Base-by-base conservation (phyloP, 805 yeast genomes). In the Candida suzukii region DNA sequence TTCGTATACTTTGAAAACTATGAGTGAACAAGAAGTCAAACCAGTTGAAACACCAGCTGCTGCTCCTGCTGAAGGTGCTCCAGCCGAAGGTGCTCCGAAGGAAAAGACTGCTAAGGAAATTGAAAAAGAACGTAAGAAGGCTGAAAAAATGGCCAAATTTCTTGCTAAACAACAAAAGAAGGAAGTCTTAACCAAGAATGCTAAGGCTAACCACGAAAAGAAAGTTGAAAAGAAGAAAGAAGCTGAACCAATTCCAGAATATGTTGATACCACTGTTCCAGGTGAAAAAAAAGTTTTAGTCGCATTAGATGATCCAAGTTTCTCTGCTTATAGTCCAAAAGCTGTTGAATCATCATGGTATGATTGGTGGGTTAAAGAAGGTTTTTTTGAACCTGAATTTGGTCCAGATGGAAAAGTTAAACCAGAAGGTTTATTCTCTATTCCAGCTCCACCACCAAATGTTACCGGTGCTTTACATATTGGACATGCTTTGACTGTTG, bases 371-470 rank as follows among this genome's bases (percentile, higher is more conserved):
- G 83, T 77, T 46, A 72, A 83, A 55, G 74, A 86, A 63, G 95
- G 93, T 17, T 80, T 78, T 56, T 93, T 93, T 57, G 82, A 83
- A 65, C 99, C 99, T 17, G 85, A 86, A 60, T 80, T 84, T 51
- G 72, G 81, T 35, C 73, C 67, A 43, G 80, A 81, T 56, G 97
- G 97, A 36, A 66, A 80, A 36, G 56, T 77, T 51, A 82, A 82
- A 59, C 85, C 93, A 34, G 90, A 79, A 57, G 98, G 98, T 52
- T 59, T 73, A 17, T 93, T 91, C 66, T 74, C 83, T 47, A 87
- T 93, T 55, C 97, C 98, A 31, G 93, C 96, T n/a, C 99, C 99
- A 31, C 99, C 99, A 47, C 99, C 99, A 60, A 93, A 93, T 63
- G 95, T 93, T 49, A 93, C 99, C 37, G 99, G 99, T 68, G 97